phyloP scores from a whole-genome alignment of 352 stramenopile species.

The Globisporangium cederbergense region DNA sequence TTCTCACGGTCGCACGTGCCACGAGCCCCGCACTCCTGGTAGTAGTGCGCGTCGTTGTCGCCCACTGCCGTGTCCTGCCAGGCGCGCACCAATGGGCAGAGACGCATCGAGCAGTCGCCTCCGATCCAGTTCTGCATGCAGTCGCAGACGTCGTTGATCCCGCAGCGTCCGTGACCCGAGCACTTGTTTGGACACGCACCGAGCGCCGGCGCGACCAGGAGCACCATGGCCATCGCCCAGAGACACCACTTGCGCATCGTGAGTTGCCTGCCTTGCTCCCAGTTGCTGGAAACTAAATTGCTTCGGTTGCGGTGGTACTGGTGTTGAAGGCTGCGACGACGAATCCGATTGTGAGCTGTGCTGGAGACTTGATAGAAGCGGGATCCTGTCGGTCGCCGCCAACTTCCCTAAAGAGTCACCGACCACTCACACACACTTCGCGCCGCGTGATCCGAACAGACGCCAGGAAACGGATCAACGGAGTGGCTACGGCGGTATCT shows the following conservation, averaged over 20 bases:
- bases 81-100: slow-evolving; percentile 39
- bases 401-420: slow-evolving; percentile 1
- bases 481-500: background rate
- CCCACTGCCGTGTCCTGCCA: slow-evolving; percentile 43
- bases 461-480: background rate
- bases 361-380: background rate
- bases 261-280: background rate
- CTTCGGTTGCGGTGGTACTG: background rate
- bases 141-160: slow-evolving; percentile 65
- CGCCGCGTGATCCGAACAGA: background rate
- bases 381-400: background rate
- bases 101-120: slow-evolving; percentile 39
- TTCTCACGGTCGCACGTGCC: slow-evolving; percentile 73
- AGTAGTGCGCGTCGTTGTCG: slow-evolving; percentile 60
- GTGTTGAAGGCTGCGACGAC: background rate
- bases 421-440: background rate
- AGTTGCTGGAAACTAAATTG: background rate
- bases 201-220: slow-evolving; percentile 21
- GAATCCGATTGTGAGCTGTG: slow-evolving; percentile 19
- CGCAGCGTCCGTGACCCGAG: slow-evolving; percentile 82
- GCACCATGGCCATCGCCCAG: slow-evolving; percentile 26
- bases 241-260: slow-evolving; percentile 33
- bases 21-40: slow-evolving; percentile 65
- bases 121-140: slow-evolving; percentile 83
- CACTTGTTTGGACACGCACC: slow-evolving; percentile 80